A percentile compares a stretch with the other conserved stretches of the same genome.
These are phyloP conservation scores for Pichia sp. DNA, from an alignment of 1,139 yeast genomes.

Conservation along the genomic window DNA sequence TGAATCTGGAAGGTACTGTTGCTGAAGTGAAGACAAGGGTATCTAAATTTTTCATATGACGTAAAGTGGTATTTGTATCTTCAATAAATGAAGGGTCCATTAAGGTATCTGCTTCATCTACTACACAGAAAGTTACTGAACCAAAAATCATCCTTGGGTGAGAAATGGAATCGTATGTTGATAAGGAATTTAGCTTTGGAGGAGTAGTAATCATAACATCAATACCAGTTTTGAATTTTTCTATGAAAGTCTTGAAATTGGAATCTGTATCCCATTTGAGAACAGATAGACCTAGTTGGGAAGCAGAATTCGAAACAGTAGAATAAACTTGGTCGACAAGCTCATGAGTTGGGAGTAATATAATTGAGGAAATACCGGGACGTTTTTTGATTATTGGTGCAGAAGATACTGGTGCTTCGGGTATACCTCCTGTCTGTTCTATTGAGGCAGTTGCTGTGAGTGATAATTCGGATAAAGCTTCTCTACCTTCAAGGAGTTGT, in stretches of 20 bases:
- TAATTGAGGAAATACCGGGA: slow-evolving; percentile 55
- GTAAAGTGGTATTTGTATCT: slow-evolving; percentile 55
- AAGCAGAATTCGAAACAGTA: slow-evolving; percentile 40
- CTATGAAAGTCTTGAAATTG: slow-evolving; percentile 38
- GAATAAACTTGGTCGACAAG: slow-evolving; percentile 70
- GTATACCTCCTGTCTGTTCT: not conserved
- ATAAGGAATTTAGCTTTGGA: slow-evolving; percentile 39
- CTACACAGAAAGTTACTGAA: slow-evolving; percentile 51
- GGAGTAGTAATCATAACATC: slow-evolving; percentile 88
- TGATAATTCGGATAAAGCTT: not conserved
- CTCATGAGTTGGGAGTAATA: slow-evolving; percentile 84
- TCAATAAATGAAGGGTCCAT: slow-evolving; percentile 77
- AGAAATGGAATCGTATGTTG: slow-evolving; percentile 25
- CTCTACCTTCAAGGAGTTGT: slow-evolving; percentile 38
- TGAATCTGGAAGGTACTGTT: slow-evolving; percentile 77
- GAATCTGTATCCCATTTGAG: slow-evolving; percentile 48
- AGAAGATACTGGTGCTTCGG: not conserved
- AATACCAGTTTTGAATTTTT: slow-evolving; percentile 43
- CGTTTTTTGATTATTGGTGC: slow-evolving; percentile 14
- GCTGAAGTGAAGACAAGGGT: slow-evolving; percentile 81
- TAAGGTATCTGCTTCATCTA: slow-evolving; percentile 95
- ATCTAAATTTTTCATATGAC: slow-evolving; percentile 44
- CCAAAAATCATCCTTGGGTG: slow-evolving; percentile 24
- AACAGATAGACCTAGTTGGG: slow-evolving; percentile 37
- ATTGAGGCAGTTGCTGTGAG: not conserved